A percentile compares a stretch with the other conserved stretches of the same genome.
These are phyloP conservation scores for Rhizopogon vinicolor DNA, from an alignment of 768 basidiomycete species.

Conservation along the genomic window DNA sequence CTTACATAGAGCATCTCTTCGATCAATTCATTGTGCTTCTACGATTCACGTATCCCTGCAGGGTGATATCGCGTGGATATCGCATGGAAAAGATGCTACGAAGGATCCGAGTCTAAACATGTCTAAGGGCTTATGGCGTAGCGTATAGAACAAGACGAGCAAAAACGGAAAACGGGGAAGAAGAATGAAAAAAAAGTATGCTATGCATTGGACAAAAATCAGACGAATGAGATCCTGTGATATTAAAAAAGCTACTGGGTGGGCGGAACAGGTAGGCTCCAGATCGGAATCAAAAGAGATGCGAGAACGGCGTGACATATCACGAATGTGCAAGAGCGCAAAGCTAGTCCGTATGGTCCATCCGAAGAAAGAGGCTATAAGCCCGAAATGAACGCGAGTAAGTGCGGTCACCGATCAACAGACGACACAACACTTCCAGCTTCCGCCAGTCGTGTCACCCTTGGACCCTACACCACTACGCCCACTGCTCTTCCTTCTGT, in stretches of 20 bases:
- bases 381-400: not conserved
- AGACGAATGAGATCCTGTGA: constrained; percentile 12
- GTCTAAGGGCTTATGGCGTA: constrained; percentile 3
- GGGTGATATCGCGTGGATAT: not conserved
- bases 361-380: not conserved
- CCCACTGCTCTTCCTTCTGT: constrained; percentile 52
- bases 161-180: not conserved
- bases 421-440: constrained; percentile 61
- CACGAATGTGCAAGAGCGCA: not conserved
- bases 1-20: not conserved
- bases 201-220: constrained; percentile 11
- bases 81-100: not conserved
- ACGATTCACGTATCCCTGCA: no score
- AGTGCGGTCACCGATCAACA: constrained; percentile 35
- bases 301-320: not conserved
- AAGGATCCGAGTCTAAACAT: not conserved
- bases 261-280: not conserved
- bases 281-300: not conserved
- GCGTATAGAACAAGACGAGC: not conserved
- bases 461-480: constrained; percentile 28
- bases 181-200: constrained; percentile 5
- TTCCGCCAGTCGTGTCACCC: constrained; percentile 40
- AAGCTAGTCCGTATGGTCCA: constrained; percentile 1
- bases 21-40: not conserved
- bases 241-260: constrained; percentile 5